Conservation (phyloP, 257 asterid species). For the Capsicum baccatum region DNA sequence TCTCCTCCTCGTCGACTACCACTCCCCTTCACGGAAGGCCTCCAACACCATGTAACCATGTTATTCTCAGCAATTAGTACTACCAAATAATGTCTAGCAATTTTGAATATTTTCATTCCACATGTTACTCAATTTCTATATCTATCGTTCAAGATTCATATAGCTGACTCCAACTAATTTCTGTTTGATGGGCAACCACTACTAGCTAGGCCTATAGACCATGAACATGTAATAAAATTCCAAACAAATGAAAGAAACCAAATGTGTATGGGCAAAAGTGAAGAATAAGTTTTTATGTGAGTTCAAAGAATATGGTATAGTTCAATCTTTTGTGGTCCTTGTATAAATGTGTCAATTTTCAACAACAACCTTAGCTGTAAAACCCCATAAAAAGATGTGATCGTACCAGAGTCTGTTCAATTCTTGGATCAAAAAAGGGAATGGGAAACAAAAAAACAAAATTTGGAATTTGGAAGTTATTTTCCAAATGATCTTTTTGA, state of each 20-base stretch:
- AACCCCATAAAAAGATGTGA: constrained; percentile 71
- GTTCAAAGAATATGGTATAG: constrained; percentile 80
- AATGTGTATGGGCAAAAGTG: constrained; percentile 71
- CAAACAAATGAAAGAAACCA: constrained; percentile 41
- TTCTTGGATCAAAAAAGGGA: constrained; percentile 54
- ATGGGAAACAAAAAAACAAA: constrained; percentile 48
- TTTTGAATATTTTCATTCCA: constrained; percentile 43
- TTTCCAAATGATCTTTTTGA: constrained; percentile 15
- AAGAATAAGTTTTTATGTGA: constrained; percentile 44
- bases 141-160: constrained; percentile 43
- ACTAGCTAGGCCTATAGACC: constrained; percentile 68
- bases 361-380: constrained; percentile 84
- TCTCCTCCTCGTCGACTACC: constrained; percentile 50
- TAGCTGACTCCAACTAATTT: constrained; percentile 28
- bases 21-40: constrained; percentile 49
- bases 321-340: constrained; percentile 68
- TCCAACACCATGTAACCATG: constrained; percentile 92
- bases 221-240: constrained; percentile 53
- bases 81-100: neutral
- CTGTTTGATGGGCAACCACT: constrained; percentile 56
- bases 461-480: constrained; percentile 50
- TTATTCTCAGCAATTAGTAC: constrained; percentile 4
- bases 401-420: constrained; percentile 80
- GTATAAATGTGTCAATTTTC: constrained; percentile 67
- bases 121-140: constrained; percentile 26